These are phyloP conservation scores for Forsythia viridissima DNA, from an alignment of 257 asterid species.

Conservation along the genomic window DNA sequence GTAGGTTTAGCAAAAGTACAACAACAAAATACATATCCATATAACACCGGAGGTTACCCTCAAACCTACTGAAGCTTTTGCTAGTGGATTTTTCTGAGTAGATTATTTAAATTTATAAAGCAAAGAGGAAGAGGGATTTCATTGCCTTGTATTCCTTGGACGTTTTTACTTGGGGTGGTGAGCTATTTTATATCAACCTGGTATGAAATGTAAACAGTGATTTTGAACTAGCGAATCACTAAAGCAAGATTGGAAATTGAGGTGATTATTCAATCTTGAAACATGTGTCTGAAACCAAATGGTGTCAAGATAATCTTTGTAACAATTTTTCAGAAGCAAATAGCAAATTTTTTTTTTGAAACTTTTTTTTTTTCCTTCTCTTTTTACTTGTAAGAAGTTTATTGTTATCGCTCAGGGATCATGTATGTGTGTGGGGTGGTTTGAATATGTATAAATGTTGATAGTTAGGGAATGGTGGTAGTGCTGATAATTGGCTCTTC, in stretches of 20 bases:
- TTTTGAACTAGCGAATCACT: no score
- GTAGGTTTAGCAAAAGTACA: conserved; percentile 46
- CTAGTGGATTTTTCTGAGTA: background rate
- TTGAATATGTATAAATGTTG: no score
- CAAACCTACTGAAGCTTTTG: conserved; percentile 38
- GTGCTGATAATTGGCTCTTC: background rate
- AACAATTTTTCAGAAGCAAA: background rate
- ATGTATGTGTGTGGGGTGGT: no score
- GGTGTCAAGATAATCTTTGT: background rate
- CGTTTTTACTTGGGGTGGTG: background rate
- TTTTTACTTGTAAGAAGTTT: conserved; percentile 1
- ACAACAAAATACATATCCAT: conserved; percentile 37
- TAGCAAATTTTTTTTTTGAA: background rate
- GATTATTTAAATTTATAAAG: background rate
- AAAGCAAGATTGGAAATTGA: conserved; percentile 3
- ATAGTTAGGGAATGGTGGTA: no score
- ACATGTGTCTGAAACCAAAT: background rate
- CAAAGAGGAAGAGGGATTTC: background rate
- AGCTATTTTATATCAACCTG: background rate
- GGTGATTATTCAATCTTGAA: background rate
- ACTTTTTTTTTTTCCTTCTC: background rate
- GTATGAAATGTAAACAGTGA: no score
- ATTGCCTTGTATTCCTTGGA: background rate
- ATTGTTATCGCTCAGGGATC: background rate
- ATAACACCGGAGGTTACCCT: conserved; percentile 51